These are phyloP conservation scores for Amanita phalloides DNA, from an alignment of 768 basidiomycete species.

Conservation along the genomic window DNA sequence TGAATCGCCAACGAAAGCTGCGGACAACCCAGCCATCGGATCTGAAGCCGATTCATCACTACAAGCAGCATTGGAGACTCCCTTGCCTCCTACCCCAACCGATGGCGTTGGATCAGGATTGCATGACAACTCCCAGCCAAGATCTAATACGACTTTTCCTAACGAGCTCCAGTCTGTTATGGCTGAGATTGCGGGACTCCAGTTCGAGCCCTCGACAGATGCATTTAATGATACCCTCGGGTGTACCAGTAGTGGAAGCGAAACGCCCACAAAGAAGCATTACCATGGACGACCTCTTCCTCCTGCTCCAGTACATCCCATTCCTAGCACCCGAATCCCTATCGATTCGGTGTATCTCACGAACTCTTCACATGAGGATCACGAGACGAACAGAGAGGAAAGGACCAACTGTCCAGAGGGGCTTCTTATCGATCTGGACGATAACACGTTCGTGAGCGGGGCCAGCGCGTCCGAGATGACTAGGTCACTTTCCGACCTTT, in stretches of 20 bases:
- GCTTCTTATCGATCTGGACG: constrained; percentile 4
- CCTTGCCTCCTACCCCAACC: not conserved
- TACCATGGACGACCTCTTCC: constrained; percentile 4
- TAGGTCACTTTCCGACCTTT: constrained; percentile 1
- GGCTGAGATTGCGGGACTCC: constrained; percentile 1
- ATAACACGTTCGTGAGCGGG: constrained; percentile 2
- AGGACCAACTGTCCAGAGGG: constrained; percentile 3
- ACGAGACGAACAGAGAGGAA: not conserved
- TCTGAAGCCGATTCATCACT: not conserved
- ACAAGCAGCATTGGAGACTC: not conserved
- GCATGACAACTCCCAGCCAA: not conserved
- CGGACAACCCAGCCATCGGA: not conserved
- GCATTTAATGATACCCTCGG: not conserved
- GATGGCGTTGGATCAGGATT: not conserved
- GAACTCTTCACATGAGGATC: not conserved
- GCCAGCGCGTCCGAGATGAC: not conserved
- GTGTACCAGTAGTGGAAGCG: not conserved
- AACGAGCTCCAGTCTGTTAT: constrained; percentile 1
- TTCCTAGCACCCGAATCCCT: not conserved
- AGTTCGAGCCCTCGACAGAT: constrained; percentile 2
- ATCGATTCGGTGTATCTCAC: not conserved
- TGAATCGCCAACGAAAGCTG: not conserved
- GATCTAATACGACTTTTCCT: not conserved
- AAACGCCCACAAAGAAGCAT: constrained; percentile 1
- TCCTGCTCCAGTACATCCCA: not conserved